Evolutionary conservation across 805 yeast genomes (phyloP).

Genomic region (Yamadazyma sp.): DNA sequence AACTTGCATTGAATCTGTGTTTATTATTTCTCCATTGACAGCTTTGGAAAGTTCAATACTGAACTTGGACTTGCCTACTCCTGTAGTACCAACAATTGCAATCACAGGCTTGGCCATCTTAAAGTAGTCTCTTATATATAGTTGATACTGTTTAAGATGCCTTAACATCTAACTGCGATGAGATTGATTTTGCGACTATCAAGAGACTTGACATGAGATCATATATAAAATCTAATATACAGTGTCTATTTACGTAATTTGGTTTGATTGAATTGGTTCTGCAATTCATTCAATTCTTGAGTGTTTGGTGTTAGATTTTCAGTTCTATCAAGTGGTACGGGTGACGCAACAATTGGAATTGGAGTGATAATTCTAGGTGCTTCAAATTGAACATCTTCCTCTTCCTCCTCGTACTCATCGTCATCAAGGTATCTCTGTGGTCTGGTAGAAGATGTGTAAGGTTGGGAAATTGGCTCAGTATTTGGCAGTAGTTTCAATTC

Average conservation of each 20-base stretch:
- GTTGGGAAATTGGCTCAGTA: constrained; percentile 6
- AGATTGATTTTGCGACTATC: constrained; percentile 1
- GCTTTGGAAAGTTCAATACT: constrained; percentile 74
- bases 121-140: constrained; percentile 15
- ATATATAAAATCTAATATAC: too few relatives aligned
- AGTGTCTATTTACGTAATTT: neutral
- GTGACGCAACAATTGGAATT: constrained; percentile 12
- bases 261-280: constrained; percentile 12
- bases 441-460: too few relatives aligned
- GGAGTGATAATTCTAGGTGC: constrained; percentile 10
- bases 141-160: neutral
- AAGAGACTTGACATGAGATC: constrained; percentile 1
- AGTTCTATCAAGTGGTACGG: constrained; percentile 2
- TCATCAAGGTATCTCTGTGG: neutral
- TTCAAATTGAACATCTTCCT: neutral
- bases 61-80: constrained; percentile 92
- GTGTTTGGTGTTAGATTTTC: constrained; percentile 10
- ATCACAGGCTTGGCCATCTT: constrained; percentile 41
- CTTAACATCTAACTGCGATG: constrained; percentile 1
- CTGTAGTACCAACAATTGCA: constrained; percentile 88
- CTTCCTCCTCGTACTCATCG: constrained; percentile 1
- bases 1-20: constrained; percentile 98
- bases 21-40: constrained; percentile 83
- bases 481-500: constrained; percentile 25
- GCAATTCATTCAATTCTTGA: constrained; percentile 9